Percentiles rank a stretch among this genome's conserved stretches.
Evolutionary conservation across 257 asterid genomes (phyloP).

Genomic region (Coffea eugenioides): DNA sequence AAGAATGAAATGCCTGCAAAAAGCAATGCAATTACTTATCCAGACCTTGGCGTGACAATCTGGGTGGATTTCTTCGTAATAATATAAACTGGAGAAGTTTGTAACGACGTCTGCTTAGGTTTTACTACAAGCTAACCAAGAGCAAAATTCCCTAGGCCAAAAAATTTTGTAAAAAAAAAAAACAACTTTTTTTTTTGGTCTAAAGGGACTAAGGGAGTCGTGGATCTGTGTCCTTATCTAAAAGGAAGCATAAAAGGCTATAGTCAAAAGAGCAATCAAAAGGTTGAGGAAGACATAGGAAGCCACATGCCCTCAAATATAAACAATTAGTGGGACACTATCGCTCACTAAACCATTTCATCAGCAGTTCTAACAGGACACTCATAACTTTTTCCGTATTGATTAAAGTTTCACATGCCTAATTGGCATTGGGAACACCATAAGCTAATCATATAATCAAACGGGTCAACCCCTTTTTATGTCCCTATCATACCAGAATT

Average conservation of each 20-base stretch:
- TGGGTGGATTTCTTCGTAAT: not conserved
- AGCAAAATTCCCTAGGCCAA: not conserved
- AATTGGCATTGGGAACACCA: slow-evolving; percentile 80
- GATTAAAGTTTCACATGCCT: slow-evolving; percentile 60
- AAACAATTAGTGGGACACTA: slow-evolving; percentile 33
- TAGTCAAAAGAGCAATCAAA: slow-evolving; percentile 67
- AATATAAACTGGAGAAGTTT: not conserved
- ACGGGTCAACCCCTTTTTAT: slow-evolving; percentile 45
- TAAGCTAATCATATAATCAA: slow-evolving; percentile 36
- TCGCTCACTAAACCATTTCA: slow-evolving; percentile 20
- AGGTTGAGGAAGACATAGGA: slow-evolving; percentile 28
- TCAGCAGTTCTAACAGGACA: slow-evolving; percentile 38
- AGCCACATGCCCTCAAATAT: slow-evolving; percentile 30
- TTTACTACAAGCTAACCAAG: not conserved
- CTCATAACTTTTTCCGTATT: slow-evolving; percentile 35
- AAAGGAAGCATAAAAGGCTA: slow-evolving; percentile 40
- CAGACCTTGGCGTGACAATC: not conserved
- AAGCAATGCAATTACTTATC: not conserved
- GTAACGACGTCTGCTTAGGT: not conserved
- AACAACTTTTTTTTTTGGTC: not conserved
- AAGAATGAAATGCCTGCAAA: not conserved
- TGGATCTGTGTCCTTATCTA: not conserved
- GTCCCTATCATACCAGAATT: slow-evolving; percentile 48
- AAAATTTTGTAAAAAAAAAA: not conserved
- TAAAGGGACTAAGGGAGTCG: not conserved